phyloP scores from a whole-genome alignment of 2,329 filamentous ascomycete genomes.

The Atkinsonella texensis region DNA sequence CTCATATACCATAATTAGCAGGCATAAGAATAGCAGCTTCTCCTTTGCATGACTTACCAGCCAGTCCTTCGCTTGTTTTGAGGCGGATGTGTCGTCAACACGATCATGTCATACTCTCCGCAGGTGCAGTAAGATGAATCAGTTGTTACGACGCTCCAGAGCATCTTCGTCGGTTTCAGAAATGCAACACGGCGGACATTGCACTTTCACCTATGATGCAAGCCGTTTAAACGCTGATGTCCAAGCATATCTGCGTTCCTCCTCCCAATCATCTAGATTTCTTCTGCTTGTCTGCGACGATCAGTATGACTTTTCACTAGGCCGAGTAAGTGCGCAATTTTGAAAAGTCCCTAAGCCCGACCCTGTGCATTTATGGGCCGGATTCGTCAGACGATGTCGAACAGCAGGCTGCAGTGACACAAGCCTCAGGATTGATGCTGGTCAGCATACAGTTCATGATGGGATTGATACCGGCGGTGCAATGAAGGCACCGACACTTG shows the following conservation, averaged over 20 bases:
- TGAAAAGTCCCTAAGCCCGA: conserved; percentile 11
- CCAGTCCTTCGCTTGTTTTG: neutral
- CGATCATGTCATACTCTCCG: too few species aligned
- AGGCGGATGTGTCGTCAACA: neutral
- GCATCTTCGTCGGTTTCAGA: neutral
- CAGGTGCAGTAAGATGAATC: too few species aligned
- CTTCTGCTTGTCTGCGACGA: neutral
- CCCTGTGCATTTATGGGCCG: neutral
- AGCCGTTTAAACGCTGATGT: neutral
- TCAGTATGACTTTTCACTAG: conserved; percentile 13
- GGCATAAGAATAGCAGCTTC: neutral
- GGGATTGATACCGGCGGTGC: neutral
- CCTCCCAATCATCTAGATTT: conserved; percentile 7
- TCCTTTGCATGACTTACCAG: neutral
- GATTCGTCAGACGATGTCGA: neutral
- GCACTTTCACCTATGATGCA: neutral
- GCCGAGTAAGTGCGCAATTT: conserved; percentile 12
- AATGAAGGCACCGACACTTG: conserved; percentile 1
- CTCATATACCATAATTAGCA: conserved; percentile 1
- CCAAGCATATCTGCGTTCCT: neutral
- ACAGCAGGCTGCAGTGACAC: neutral
- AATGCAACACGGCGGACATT: neutral
- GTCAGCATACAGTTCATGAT: neutral
- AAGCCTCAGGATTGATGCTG: neutral
- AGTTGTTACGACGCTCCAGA: neutral